phyloP scores from a whole-genome alignment of 2,329 filamentous ascomycete genomes.

The Botryosphaeria dothidea region DNA sequence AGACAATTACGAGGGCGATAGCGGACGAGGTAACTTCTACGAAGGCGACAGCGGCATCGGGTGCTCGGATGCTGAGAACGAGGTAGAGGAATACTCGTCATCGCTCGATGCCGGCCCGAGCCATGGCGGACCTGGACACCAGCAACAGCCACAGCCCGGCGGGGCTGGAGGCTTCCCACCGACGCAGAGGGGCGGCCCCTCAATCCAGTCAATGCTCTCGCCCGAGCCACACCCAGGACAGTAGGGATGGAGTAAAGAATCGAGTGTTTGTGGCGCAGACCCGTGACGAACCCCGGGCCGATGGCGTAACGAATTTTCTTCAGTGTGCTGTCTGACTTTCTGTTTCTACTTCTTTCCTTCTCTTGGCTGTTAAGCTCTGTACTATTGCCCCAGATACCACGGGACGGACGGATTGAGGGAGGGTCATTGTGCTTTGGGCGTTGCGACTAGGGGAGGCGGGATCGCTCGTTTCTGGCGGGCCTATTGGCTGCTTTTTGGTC shows the following conservation, averaged over 20 bases:
- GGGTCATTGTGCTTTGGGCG: constrained; percentile 2
- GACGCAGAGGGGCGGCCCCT: constrained; percentile 34
- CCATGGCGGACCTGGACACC: constrained; percentile 33
- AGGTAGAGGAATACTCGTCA: constrained; percentile 30
- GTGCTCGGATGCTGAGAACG: constrained; percentile 50
- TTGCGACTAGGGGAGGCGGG: not conserved
- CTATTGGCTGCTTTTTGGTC: not conserved
- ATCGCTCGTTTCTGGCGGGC: not conserved
- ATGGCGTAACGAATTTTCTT: constrained; percentile 5
- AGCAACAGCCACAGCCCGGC: constrained; percentile 56
- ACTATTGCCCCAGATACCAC: constrained; percentile 15
- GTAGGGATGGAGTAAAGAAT: not conserved
- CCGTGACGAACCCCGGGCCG: constrained; percentile 5
- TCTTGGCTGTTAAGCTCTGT: not conserved
- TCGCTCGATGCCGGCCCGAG: constrained; percentile 12
- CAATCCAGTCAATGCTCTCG: constrained; percentile 43
- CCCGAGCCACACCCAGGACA: constrained; percentile 19
- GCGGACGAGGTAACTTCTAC: constrained; percentile 29
- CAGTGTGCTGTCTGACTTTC: not conserved
- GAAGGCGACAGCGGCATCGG: constrained; percentile 72
- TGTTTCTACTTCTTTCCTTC: not conserved
- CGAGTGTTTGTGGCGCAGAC: too few species aligned
- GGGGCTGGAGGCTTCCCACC: constrained; percentile 2
- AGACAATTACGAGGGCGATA: constrained; percentile 43
- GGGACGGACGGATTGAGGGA: not conserved